Conservation (phyloP, 2,329 filamentous ascomycete genomes). For the Verticillium isaacii region DNA sequence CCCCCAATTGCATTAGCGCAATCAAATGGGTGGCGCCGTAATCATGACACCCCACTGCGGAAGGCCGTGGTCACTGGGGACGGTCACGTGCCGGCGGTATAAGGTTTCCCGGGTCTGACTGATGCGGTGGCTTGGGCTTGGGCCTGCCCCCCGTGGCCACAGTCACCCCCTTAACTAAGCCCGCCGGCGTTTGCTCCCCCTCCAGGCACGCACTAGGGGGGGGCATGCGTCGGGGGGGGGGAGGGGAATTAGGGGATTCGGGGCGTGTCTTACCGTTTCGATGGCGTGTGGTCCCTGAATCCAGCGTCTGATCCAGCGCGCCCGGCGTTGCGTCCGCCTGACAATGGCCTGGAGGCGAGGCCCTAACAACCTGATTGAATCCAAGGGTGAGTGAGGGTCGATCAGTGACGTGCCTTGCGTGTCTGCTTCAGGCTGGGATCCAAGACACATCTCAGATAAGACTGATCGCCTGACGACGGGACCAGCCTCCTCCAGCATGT, state of each 20-base stretch:
- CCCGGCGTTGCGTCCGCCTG: background rate
- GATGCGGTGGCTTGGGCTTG: background rate
- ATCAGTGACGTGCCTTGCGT: background rate
- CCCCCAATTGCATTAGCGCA: constrained; percentile 11
- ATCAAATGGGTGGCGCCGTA: constrained; percentile 5
- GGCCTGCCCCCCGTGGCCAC: background rate
- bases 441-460: background rate
- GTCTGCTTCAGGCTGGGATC: background rate
- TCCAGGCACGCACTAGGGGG: no score
- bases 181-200: no score
- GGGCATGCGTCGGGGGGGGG: background rate
- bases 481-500: background rate
- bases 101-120: background rate
- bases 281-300: background rate
- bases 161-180: background rate
- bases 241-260: background rate
- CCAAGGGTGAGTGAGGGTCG: background rate
- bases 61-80: background rate
- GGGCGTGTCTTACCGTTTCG: background rate
- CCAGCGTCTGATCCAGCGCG: background rate
- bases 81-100: background rate
- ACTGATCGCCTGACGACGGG: background rate
- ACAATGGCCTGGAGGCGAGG: no score
- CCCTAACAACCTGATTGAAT: background rate
- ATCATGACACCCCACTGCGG: background rate